Conservation (phyloP, 768 basidiomycete species). For the Mycena latifolia region DNA sequence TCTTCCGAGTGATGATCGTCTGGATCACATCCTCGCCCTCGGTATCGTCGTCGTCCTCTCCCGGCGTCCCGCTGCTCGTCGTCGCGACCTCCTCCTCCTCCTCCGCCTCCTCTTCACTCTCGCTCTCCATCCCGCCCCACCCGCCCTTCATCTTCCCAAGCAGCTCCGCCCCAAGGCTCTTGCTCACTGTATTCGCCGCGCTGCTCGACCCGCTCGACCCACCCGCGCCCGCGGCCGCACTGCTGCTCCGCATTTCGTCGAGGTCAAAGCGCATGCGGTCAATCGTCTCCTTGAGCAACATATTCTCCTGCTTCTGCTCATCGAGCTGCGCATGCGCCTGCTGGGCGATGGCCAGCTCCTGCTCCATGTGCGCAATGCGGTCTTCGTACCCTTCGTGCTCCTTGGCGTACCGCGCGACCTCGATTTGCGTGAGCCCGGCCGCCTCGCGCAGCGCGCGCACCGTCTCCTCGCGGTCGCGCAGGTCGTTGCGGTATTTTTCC, state of each 20-base stretch:
- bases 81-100: conserved; percentile 51
- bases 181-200: conserved; percentile 70
- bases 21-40: conserved; percentile 85
- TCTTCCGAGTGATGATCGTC: conserved; percentile 90
- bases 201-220: conserved; percentile 62
- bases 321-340: conserved; percentile 82
- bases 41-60: conserved; percentile 66
- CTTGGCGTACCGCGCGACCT: conserved; percentile 72
- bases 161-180: conserved; percentile 82
- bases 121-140: conserved; percentile 44
- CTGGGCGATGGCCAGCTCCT: conserved; percentile 77
- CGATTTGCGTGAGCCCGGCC: conserved; percentile 70
- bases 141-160: conserved; percentile 67
- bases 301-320: conserved; percentile 95
- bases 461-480: conserved; percentile 81
- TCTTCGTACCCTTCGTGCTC: conserved; percentile 82
- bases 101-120: conserved; percentile 51
- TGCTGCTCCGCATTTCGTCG: conserved; percentile 84
- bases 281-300: conserved; percentile 95
- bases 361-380: conserved; percentile 76
- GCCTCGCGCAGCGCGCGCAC: conserved; percentile 75
- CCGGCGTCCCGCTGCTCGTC: conserved; percentile 41
- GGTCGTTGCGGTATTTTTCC: conserved; percentile 80
- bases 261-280: conserved; percentile 95
- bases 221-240: conserved; percentile 52